Evolutionary conservation across 768 basidiomycete species (phyloP).

Genomic region (Psilocybe subaeruginosa): DNA sequence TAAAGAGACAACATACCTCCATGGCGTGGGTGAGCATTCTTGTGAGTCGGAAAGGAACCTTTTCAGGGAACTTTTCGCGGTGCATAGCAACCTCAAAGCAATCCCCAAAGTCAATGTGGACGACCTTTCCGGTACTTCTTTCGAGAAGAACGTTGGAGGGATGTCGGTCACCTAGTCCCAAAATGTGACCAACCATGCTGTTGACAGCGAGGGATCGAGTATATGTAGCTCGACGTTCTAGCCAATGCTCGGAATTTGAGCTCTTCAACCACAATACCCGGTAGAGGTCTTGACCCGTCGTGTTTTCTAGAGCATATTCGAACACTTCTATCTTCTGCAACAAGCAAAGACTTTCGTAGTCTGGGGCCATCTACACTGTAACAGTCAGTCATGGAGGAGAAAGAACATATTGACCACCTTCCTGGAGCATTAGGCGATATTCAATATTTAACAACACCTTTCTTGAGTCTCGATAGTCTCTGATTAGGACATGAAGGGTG

Average conservation of each 20-base stretch:
- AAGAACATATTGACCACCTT: conserved; percentile 30
- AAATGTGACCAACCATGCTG: conserved; percentile 98
- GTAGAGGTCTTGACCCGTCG: conserved; percentile 97
- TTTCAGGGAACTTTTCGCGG: conserved; percentile 98
- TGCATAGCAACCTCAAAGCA: conserved; percentile 99
- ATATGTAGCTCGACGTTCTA: conserved; percentile 94
- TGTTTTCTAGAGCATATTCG: conserved; percentile 97
- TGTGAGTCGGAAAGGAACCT: conserved; percentile 96
- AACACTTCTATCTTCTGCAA: conserved; percentile 99
- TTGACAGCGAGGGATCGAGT: conserved; percentile 95
- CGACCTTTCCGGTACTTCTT: conserved; percentile 89
- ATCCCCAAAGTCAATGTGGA: conserved; percentile 97
- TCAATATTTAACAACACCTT: conserved; percentile 98
- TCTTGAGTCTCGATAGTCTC: conserved; percentile 93
- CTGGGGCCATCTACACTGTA: conserved; percentile 89
- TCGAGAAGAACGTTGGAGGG: conserved; percentile 94
- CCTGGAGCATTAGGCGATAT: conserved; percentile 98
- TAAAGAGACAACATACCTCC: conserved; percentile 65
- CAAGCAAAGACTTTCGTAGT: conserved; percentile 92
- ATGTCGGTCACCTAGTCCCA: conserved; percentile 97
- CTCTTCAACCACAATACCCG: conserved; percentile 97
- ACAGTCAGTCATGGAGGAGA: neutral
- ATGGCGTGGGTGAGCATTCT: conserved; percentile 99
- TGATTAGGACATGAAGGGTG: conserved; percentile 93
- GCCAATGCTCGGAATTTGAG: conserved; percentile 94